Evolutionary conservation across 331 rosid species (phyloP).

Genomic region (Quercus lobata): DNA sequence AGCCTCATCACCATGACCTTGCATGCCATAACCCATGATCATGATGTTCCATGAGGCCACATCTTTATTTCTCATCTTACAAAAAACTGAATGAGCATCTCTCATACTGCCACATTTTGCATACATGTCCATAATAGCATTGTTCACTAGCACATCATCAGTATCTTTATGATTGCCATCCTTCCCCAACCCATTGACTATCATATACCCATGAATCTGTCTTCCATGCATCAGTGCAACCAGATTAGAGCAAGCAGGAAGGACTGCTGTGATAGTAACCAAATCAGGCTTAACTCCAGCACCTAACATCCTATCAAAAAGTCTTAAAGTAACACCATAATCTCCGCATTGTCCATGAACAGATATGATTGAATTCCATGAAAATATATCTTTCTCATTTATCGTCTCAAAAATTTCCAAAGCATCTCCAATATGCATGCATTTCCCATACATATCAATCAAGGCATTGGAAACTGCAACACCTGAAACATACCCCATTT

Average conservation of each 20-base stretch:
- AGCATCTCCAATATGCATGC: conserved; percentile 49
- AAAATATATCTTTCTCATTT: conserved; percentile 62
- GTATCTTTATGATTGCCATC: conserved; percentile 12
- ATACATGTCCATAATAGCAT: conserved; percentile 84
- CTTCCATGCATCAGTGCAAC: conserved; percentile 77
- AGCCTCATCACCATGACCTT: conserved; percentile 61
- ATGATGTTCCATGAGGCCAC: conserved; percentile 87
- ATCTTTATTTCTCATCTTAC: conserved; percentile 49
- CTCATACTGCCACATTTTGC: conserved; percentile 80
- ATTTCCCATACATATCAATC: conserved; percentile 87
- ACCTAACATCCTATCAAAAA: conserved; percentile 62
- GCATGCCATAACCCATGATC: conserved; percentile 71
- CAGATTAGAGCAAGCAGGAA: conserved; percentile 72
- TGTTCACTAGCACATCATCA: conserved; percentile 39
- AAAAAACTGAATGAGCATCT: conserved; percentile 54
- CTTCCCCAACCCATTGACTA: conserved; percentile 50
- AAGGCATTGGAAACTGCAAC: conserved; percentile 60
- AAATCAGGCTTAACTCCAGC: conserved; percentile 59
- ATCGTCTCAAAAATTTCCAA: conserved; percentile 57
- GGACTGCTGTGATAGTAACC: conserved; percentile 55
- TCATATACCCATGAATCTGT: conserved; percentile 67
- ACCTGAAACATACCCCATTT: conserved; percentile 58
- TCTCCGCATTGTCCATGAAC: conserved; percentile 59
- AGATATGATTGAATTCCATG: conserved; percentile 78
- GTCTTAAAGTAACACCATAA: conserved; percentile 51